A percentile compares a stretch with the other conserved stretches of the same genome.
Evolutionary conservation across 345 rosid species (phyloP).

Genomic region (Moricandia moricandioides): DNA sequence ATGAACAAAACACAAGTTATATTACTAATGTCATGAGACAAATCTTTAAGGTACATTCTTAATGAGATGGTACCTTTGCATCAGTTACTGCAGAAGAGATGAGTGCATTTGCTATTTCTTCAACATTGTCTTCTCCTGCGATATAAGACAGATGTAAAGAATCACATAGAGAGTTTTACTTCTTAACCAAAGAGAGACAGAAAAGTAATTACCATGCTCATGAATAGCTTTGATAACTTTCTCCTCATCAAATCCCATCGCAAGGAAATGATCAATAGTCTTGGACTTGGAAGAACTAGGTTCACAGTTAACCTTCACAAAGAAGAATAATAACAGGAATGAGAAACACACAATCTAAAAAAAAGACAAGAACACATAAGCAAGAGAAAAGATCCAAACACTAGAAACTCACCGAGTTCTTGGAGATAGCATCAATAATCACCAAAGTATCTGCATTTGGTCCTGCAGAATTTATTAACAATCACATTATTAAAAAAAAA

Average conservation of each 20-base stretch:
- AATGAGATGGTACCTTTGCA: neutral
- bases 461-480: conserved; percentile 4
- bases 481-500: neutral
- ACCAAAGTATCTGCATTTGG: conserved; percentile 14
- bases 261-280: conserved; percentile 52
- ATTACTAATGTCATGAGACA: neutral
- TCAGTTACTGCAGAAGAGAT: conserved; percentile 49
- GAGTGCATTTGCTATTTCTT: conserved; percentile 57
- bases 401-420: conserved; percentile 22
- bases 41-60: neutral
- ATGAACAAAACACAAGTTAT: neutral
- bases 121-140: conserved; percentile 58
- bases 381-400: neutral
- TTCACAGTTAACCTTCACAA: conserved; percentile 48
- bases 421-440: conserved; percentile 30
- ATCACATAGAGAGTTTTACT: neutral
- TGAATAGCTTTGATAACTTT: conserved; percentile 58
- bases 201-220: conserved; percentile 51
- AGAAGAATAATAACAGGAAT: neutral
- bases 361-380: neutral
- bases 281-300: conserved; percentile 57
- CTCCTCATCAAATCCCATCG: conserved; percentile 71
- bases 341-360: neutral
- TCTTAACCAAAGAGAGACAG: neutral
- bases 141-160: neutral